Base-by-base conservation (phyloP, 2,329 filamentous ascomycete species). In the Aspergillus transmontanensis region DNA sequence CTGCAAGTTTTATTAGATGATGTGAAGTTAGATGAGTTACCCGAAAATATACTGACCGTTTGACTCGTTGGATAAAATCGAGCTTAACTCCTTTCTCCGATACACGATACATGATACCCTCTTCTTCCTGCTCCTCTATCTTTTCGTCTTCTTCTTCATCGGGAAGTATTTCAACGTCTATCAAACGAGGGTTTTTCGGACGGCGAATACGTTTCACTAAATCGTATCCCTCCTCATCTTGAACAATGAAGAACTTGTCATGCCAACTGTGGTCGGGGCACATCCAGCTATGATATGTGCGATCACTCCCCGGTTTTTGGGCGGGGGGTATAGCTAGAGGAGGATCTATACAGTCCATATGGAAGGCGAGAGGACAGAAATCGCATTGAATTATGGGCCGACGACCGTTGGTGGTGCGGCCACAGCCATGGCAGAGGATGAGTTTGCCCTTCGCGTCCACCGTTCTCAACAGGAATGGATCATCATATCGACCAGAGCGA, bases 281-380 rank as follows among this genome's bases (percentile, higher is more conserved):
- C 78, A 89, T 90, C 92, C 93, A 99, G 60, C 89, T 90, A 72
- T 83, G 81, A 54, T 89, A 88, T 58, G 90, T 83, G 57, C 82
- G 82, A 68, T 82, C 82, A 57, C 71, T 84, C 74, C 67, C 75
- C 61, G 66, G 66, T 51, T 75, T 76, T 63, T 82, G 80, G 59
- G 88, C 85, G 12, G 94, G 94, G 45, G 93, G 91, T 60, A 91
- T 88, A 39, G 93, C 88, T 73, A 94, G 81, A 39, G 94, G 94
- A 32, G 93, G 92, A 73, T 96, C 89, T 19, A 96, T 82, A 78
- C 95, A 99, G 78, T 98, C 94, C 58, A 97, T 83, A 80, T 99
- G 95, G 91, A 94, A 99, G 73, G 89, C 86, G 39, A 92, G 85
- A 14, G 87, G 84, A 78, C 94, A 99, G 72, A 86, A 87, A 77